Evolutionary conservation across 2,329 filamentous ascomycete genomes (phyloP), one percentile per base, ranked within the genome.

Genomic region (Emericellopsis cladophorae): DNA sequence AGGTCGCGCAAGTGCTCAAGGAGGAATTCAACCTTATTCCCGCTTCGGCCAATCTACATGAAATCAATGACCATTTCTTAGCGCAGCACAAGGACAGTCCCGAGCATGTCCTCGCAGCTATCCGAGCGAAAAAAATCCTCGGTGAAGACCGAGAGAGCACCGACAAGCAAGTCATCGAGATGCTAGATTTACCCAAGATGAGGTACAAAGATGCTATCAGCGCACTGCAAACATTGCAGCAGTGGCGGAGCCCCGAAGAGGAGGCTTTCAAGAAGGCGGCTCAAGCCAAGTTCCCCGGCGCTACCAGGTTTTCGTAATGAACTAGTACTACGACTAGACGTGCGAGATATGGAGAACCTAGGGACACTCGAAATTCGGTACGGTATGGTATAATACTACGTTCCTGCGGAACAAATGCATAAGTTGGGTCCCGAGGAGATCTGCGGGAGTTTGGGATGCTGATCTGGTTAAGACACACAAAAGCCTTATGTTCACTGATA

Each of bases 1-100:
- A 84, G 59, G 74, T 83, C 16, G 67, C 74, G 39, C 76, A 87
- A 48, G 75, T 86, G 37, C 65, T 95, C 49, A 78, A 81, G 45
- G 62, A 74, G 2, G 78, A 80, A 47, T 84, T 89, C 49, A 74
- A 73, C 31, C 65, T 70, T 8, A 61, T 81, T 21, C 67, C 79
- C 7, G 62, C 73, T 9, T 72, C 73, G 24, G 60, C 67, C 16
- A 70, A 81, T 39, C 67, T 85, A 35, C 64, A 70, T 37, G 66
- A 76, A 48, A 74, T 72, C 62, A 90, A 89, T 58, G 66, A 79
- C 32, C 70, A 75, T 18, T 90, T 79, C 58, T 59, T 79, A 15
- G 56, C 69, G 34, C 67, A 72, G 48, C 71, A 90, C 63, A 74
- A 75, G 48, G 58, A 69, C 42, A 84, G 77, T 55, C 65, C 75